These are phyloP conservation scores for Hymenotorrendiella dingleyae DNA, from an alignment of 2,329 filamentous ascomycete species.

Conservation along the genomic window DNA sequence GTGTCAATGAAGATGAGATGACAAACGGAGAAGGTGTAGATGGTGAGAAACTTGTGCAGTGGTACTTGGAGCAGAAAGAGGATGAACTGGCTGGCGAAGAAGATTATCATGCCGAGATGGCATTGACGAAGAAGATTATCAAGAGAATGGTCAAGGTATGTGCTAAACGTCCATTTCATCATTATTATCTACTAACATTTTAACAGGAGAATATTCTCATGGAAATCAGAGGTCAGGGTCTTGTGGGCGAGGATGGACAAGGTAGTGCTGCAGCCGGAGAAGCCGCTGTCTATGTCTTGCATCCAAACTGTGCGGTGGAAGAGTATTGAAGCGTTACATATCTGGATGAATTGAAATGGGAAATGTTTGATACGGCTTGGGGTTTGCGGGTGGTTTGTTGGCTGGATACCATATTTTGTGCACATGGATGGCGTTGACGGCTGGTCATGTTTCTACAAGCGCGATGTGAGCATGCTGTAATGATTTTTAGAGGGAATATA, in stretches of 20 bases:
- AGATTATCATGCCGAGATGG: conserved; percentile 69
- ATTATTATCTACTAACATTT: conserved; percentile 47
- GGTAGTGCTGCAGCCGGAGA: conserved; percentile 37
- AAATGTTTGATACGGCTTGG: conserved; percentile 7
- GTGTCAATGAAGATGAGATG: conserved; percentile 77
- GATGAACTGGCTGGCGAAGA: conserved; percentile 75
- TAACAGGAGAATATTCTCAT: conserved; percentile 80
- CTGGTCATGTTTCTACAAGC: too few relatives aligned
- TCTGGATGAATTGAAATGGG: conserved; percentile 2
- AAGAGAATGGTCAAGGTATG: conserved; percentile 93
- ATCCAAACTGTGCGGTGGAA: conserved; percentile 89
- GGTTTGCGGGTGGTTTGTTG: neutral
- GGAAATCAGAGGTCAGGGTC: conserved; percentile 62
- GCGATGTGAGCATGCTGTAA: too few relatives aligned
- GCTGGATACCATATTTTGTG: conserved; percentile 11
- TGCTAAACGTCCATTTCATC: conserved; percentile 28
- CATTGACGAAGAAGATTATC: conserved; percentile 74
- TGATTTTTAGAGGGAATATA: too few relatives aligned
- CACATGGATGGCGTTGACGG: too few relatives aligned
- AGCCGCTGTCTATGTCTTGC: conserved; percentile 74
- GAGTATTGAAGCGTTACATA: conserved; percentile 19
- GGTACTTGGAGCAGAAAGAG: conserved; percentile 92
- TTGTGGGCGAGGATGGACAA: conserved; percentile 41
- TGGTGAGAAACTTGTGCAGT: conserved; percentile 72
- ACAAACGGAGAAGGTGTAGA: conserved; percentile 75